Conservation (phyloP, 2,329 filamentous ascomycete genomes). For the Sarocladiaceae sp. region DNA sequence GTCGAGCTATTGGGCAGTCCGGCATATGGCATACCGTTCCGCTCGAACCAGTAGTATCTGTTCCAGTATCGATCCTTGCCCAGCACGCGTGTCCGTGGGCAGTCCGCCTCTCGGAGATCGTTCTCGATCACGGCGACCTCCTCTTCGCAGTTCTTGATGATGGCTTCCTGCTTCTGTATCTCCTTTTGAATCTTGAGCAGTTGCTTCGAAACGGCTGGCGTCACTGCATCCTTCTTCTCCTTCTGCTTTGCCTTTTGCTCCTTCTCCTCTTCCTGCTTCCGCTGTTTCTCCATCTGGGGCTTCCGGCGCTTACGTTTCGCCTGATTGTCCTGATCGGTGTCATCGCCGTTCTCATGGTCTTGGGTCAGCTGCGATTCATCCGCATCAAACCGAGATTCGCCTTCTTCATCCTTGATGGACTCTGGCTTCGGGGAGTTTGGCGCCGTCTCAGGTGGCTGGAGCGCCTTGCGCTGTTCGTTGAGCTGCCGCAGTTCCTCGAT, state of each 20-base stretch:
- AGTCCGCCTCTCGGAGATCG: constrained; percentile 89
- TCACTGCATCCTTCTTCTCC: constrained; percentile 47
- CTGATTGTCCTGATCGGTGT: constrained; percentile 59
- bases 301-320: constrained; percentile 52
- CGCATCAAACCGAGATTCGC: constrained; percentile 54
- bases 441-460: constrained; percentile 37
- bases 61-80: constrained; percentile 98
- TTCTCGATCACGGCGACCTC: constrained; percentile 83
- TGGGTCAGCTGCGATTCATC: constrained; percentile 54
- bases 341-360: constrained; percentile 59
- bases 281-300: constrained; percentile 55
- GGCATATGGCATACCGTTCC: constrained; percentile 94
- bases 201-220: constrained; percentile 70
- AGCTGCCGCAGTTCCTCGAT: constrained; percentile 64
- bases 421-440: constrained; percentile 30
- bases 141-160: constrained; percentile 74
- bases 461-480: constrained; percentile 66
- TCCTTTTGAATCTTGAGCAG: constrained; percentile 83
- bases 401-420: constrained; percentile 44
- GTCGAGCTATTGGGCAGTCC: constrained; percentile 86
- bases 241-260: constrained; percentile 65
- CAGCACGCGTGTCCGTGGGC: constrained; percentile 79
- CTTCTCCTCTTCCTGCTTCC: constrained; percentile 71
- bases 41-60: constrained; percentile 98
- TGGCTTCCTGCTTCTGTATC: constrained; percentile 78